Percentiles rank a stretch among this genome's conserved stretches.
These are phyloP conservation scores for Oryza coarctata DNA, from an alignment of 176 grass and related monocot genomes.

Conservation along the genomic window DNA sequence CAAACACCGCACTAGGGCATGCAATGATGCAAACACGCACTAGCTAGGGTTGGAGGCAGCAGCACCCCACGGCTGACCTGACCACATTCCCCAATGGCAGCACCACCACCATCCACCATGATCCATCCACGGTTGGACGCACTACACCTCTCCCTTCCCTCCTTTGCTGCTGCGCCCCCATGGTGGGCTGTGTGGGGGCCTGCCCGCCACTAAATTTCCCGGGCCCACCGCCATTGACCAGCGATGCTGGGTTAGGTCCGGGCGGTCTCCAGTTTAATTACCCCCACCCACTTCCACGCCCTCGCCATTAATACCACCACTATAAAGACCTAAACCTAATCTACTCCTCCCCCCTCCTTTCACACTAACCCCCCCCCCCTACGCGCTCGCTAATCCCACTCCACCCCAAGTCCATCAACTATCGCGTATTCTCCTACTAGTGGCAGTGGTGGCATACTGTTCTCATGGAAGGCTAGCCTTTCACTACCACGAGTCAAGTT, in stretches of 20 bases:
- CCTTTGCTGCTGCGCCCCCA: background rate
- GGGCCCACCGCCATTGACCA: constrained; percentile 66
- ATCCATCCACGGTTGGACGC: background rate
- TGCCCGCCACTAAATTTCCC: constrained; percentile 56
- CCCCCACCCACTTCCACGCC: constrained; percentile 53
- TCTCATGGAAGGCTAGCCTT: background rate
- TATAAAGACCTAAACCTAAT: constrained; percentile 43
- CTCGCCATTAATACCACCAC: constrained; percentile 58
- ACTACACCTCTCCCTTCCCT: background rate
- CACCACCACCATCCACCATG: background rate
- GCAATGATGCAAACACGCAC: constrained; percentile 26
- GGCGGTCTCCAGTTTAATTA: constrained; percentile 66
- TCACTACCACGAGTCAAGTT: constrained; percentile 28
- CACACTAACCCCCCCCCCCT: constrained; percentile 18
- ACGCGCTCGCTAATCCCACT: constrained; percentile 10
- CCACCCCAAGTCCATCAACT: background rate
- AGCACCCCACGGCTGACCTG: constrained; percentile 23
- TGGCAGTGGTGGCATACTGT: background rate
- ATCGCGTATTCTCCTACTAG: background rate
- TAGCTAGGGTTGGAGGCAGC: constrained; percentile 3
- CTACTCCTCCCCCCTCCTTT: background rate
- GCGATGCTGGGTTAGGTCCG: constrained; percentile 69
- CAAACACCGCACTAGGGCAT: constrained; percentile 30
- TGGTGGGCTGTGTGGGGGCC: constrained; percentile 43
- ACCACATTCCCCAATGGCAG: background rate